Conservation (phyloP, 805 yeast species). For the Saccharomycopsis selenospora region DNA sequence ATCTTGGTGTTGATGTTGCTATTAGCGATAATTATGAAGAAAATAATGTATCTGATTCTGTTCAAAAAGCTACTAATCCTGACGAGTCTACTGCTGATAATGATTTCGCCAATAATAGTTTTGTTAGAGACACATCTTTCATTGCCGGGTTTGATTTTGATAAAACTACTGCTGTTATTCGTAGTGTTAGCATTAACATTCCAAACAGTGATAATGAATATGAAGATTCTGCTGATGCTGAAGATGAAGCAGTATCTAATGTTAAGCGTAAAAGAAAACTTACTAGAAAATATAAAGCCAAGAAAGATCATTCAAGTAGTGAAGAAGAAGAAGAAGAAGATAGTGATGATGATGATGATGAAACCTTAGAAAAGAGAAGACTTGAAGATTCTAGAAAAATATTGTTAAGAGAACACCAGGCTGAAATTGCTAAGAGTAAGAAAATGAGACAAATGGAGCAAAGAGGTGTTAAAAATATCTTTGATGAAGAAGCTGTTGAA, state of each 20-base stretch:
- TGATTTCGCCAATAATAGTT: not conserved
- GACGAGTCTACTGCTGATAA: not conserved
- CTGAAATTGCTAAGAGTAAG: slow-evolving; percentile 25
- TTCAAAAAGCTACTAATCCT: not conserved
- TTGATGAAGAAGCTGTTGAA: slow-evolving; percentile 82
- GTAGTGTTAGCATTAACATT: not conserved
- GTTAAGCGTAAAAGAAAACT: slow-evolving; percentile 4
- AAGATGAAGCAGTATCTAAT: slow-evolving; percentile 3
- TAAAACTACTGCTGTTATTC: not conserved
- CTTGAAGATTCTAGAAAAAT: slow-evolving; percentile 21
- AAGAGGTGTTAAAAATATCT: slow-evolving; percentile 49
- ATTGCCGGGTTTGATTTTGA: slow-evolving; percentile 17
- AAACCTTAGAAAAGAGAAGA: slow-evolving; percentile 23
- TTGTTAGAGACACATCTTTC: slow-evolving; percentile 9
- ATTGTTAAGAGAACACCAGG: slow-evolving; percentile 22
- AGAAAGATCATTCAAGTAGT: slow-evolving; percentile 14
- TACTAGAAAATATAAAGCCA: not conserved
- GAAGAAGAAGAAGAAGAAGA: slow-evolving; percentile 21
- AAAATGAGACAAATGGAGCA: slow-evolving; percentile 43
- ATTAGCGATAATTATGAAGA: not conserved
- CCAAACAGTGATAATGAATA: not conserved
- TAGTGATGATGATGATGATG: slow-evolving; percentile 20
- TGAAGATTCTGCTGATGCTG: slow-evolving; percentile 3
- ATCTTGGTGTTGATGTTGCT: slow-evolving; percentile 1
- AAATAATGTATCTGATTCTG: not conserved